Evolutionary conservation across 2,329 filamentous ascomycete species (phyloP), one percentile per base, ranked within the genome.

Genomic region (Alternaria brassicae): DNA sequence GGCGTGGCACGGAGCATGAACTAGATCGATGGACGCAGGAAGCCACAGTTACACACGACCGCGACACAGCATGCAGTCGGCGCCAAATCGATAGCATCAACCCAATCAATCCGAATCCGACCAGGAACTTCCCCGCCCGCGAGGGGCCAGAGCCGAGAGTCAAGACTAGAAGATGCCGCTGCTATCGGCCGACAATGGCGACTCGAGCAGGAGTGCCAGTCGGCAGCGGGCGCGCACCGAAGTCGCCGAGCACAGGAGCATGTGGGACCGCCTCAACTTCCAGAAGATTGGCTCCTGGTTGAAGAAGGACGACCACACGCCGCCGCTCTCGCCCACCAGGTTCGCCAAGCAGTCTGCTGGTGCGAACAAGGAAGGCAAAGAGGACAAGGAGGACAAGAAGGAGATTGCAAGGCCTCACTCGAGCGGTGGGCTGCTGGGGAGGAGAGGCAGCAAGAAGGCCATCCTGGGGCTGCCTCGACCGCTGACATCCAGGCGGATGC

Each of bases 401-500:
- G 74, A 79, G 57, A 74, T 69, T 41, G 71, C 62, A 23, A 68
- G 72, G 54, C 76, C 72, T 53, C 73, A 73, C 47, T 76, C 75
- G 41, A 76, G 74, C 44, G 73, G 67, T 23, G 72, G 71, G 0
- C 61, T 75, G 54, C 57, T 75, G 60, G 50, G 65, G 25, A 67
- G 74, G 52, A 67, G 73, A 53, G 60, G 72, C 51, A 77, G 74
- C 59, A 75, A 86, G 66, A 88, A 84, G 71, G 91, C 92, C n/a
- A 87, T 93, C 15, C 90, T 92, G 17, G 89, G 90, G 15, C 80
- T 97, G 36, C 91, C 92, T 37, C 86, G 92, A 48, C 83, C 88
- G 4, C 87, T 89, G 69, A 96, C 92, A 0, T 93, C 96, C 79
- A 90, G 89, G 77, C 87, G 93, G 69, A 92, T 94, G 76, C 86